Percentiles rank a stretch among this genome's conserved stretches.
These are phyloP conservation scores for Pseudonitzschia delicatissima DNA, from an alignment of 108 stramenopile genomes.

Conservation along the genomic window DNA sequence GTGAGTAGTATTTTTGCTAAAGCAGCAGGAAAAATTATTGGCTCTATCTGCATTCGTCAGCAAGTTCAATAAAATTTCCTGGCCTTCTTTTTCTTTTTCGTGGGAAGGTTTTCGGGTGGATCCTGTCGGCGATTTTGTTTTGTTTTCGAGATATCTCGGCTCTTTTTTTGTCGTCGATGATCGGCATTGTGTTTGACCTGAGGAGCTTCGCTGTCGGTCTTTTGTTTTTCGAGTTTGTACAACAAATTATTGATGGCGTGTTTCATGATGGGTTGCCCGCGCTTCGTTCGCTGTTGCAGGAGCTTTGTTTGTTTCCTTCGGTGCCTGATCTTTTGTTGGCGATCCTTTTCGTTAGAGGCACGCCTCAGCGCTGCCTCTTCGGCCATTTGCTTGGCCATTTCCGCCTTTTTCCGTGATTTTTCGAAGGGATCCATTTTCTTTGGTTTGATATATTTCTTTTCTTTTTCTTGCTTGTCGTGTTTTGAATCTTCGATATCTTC, in stretches of 20 bases:
- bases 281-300: constrained; percentile 49
- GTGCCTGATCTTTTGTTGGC: constrained; percentile 31
- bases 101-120: neutral
- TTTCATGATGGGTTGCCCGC: constrained; percentile 83
- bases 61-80: neutral
- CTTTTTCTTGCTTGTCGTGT: neutral
- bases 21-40: too few relatives aligned
- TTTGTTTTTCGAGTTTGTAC: constrained; percentile 46
- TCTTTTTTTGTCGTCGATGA: too few relatives aligned
- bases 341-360: constrained; percentile 29
- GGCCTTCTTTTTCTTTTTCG: neutral
- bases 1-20: too few relatives aligned
- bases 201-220: too few relatives aligned
- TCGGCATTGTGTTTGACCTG: too few relatives aligned
- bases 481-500: neutral
- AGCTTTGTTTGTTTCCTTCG: constrained; percentile 48
- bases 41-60: too few relatives aligned
- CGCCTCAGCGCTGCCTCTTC: neutral
- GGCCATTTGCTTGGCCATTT: neutral
- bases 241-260: constrained; percentile 71
- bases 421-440: neutral
- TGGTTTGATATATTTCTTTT: neutral
- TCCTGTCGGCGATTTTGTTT: too few relatives aligned
- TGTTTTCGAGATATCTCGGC: too few relatives aligned
- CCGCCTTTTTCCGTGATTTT: neutral